Percentiles rank a stretch among this genome's conserved stretches.
phyloP scores from a whole-genome alignment of 1,284 basidiomycete species.

The Fomitopsis betulina region DNA sequence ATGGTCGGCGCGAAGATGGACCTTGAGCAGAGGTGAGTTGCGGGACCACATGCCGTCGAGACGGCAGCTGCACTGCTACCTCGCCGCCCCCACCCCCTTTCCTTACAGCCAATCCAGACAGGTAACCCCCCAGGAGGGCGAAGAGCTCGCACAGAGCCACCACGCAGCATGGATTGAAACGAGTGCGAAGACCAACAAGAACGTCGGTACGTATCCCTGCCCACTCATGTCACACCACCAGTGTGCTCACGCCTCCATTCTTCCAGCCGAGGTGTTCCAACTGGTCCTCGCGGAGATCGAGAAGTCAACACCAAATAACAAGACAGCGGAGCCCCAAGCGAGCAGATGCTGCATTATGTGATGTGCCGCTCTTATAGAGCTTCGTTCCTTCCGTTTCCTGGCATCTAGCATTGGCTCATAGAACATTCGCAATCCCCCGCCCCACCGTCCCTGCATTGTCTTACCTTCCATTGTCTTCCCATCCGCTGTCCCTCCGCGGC shows the following conservation, averaged over 20 bases:
- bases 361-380: constrained; percentile 21
- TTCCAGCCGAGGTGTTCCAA: constrained; percentile 82
- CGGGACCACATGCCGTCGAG: constrained; percentile 2
- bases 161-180: constrained; percentile 85
- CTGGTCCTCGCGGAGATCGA: constrained; percentile 86
- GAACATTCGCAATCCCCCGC: constrained; percentile 14
- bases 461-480: constrained; percentile 6
- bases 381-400: constrained; percentile 9
- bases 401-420: constrained; percentile 18
- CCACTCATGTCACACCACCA: constrained; percentile 1
- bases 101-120: constrained; percentile 53
- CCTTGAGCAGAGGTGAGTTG: constrained; percentile 64
- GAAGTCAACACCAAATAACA: constrained; percentile 57
- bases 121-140: constrained; percentile 72
- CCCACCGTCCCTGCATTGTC: constrained; percentile 17
- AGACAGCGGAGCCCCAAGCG: constrained; percentile 48
- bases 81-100: constrained; percentile 20
- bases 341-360: constrained; percentile 71
- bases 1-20: constrained; percentile 96
- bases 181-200: constrained; percentile 85
- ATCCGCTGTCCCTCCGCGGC: not conserved
- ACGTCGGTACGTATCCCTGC: constrained; percentile 69
- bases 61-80: constrained; percentile 7
- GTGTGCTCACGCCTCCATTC: constrained; percentile 4
- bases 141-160: constrained; percentile 70